Percentiles rank a stretch among this genome's conserved stretches.
phyloP scores from a whole-genome alignment of 192 early-diverging fungal species.

The Rhizophagus sp. region DNA sequence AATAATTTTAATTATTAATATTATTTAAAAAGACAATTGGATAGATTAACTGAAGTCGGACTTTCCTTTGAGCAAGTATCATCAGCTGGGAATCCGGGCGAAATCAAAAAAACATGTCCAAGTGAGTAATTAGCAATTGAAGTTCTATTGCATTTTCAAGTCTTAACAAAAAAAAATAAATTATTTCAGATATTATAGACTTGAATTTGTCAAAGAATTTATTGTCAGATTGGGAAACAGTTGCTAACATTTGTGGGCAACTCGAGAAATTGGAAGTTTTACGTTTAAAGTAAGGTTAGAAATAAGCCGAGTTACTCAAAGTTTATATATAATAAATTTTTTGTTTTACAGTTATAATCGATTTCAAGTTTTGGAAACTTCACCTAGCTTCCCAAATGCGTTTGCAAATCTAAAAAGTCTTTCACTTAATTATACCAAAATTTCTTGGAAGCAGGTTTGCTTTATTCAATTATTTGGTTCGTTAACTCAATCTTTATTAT shows the following conservation, averaged over 20 bases:
- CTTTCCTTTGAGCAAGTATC: conserved; percentile 45
- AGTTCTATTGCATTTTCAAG: too few relatives aligned
- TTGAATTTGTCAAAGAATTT: conserved; percentile 59
- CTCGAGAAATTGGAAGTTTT: conserved; percentile 43
- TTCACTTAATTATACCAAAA: conserved; percentile 35
- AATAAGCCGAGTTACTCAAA: conserved; percentile 3
- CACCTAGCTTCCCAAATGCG: conserved; percentile 3
- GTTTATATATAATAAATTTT: background rate
- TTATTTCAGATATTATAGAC: conserved; percentile 46
- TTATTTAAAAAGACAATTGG: conserved; percentile 27
- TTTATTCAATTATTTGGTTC: background rate
- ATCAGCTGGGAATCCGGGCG: conserved; percentile 36
- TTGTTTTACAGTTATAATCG: conserved; percentile 31
- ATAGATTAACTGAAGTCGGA: conserved; percentile 35
- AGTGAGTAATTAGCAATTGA: conserved; percentile 33
- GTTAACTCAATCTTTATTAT: background rate
- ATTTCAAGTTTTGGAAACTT: conserved; percentile 23
- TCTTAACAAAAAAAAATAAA: background rate
- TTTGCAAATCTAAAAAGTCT: conserved; percentile 38
- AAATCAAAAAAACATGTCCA: conserved; percentile 40
- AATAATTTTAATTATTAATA: background rate
- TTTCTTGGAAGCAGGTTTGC: conserved; percentile 41
- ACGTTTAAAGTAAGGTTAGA: conserved; percentile 47
- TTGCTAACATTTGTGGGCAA: conserved; percentile 49
- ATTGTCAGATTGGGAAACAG: conserved; percentile 46